Conservation (phyloP, 768 basidiomycete genomes). For the Boletus rubescentipes region DNA sequence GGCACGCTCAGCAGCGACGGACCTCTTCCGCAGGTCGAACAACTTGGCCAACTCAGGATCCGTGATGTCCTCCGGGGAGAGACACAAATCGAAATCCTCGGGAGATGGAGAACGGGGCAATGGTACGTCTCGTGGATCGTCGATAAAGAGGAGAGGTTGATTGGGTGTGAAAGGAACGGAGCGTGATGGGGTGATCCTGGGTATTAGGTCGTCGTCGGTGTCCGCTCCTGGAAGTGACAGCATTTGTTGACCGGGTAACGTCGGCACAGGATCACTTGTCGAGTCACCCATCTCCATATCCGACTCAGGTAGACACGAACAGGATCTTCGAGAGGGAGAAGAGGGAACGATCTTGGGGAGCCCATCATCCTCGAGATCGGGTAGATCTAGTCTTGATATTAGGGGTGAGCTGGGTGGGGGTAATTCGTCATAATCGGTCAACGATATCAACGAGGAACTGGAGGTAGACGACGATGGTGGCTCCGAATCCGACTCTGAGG, state of each 20-base stretch:
- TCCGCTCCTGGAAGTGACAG: slow-evolving; percentile 44
- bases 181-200: slow-evolving; percentile 15
- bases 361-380: slow-evolving; percentile 32
- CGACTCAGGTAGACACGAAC: slow-evolving; percentile 28
- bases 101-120: slow-evolving; percentile 44
- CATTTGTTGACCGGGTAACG: slow-evolving; percentile 25
- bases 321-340: slow-evolving; percentile 32
- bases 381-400: slow-evolving; percentile 31
- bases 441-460: slow-evolving; percentile 20
- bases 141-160: slow-evolving; percentile 42
- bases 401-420: slow-evolving; percentile 31
- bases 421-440: slow-evolving; percentile 23
- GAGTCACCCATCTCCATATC: slow-evolving; percentile 26
- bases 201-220: slow-evolving; percentile 43
- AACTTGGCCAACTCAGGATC: slow-evolving; percentile 42
- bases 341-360: slow-evolving; percentile 20
- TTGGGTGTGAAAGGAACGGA: slow-evolving; percentile 15
- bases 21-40: slow-evolving; percentile 40
- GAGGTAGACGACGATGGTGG: slow-evolving; percentile 8
- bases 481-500: slow-evolving; percentile 17
- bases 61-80: slow-evolving; percentile 30
- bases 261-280: slow-evolving; percentile 13
- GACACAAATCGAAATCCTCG: slow-evolving; percentile 39
- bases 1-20: slow-evolving; percentile 33
- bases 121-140: slow-evolving; percentile 39